Evolutionary conservation across 129 eudicot genomes (phyloP).

Genomic region (carrot (Daucus carota)): DNA sequence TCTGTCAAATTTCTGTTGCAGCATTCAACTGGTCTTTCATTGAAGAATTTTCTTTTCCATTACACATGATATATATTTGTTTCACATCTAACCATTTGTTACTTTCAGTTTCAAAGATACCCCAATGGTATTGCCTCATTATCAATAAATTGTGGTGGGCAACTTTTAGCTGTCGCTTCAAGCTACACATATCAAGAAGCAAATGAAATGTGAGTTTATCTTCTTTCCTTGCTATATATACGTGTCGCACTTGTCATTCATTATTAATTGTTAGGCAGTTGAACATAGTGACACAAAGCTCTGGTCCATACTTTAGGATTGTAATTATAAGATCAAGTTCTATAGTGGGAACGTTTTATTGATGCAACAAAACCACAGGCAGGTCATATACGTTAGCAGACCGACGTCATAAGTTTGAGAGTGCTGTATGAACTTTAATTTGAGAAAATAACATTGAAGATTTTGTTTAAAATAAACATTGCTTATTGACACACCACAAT

Average conservation of each 20-base stretch:
- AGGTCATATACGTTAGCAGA: not conserved
- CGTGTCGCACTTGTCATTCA: not conserved
- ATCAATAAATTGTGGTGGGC: constrained; percentile 59
- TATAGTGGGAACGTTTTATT: not conserved
- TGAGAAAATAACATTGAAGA: not conserved
- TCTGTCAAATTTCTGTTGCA: not conserved
- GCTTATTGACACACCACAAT: not conserved
- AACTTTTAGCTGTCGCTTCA: constrained; percentile 79
- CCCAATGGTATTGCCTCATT: constrained; percentile 75
- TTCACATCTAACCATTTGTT: constrained; percentile 16
- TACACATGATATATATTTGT: not conserved
- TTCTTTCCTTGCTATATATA: not conserved
- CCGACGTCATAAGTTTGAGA: not conserved
- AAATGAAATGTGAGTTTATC: constrained; percentile 52
- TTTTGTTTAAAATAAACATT: no score
- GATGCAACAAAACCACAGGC: not conserved
- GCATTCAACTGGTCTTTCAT: not conserved
- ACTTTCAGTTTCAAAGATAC: constrained; percentile 65
- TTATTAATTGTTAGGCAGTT: not conserved
- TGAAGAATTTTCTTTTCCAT: not conserved
- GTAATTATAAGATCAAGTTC: not conserved
- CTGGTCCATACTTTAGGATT: not conserved
- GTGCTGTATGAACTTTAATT: not conserved
- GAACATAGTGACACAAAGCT: not conserved
- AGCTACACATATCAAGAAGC: constrained; percentile 79